Base-by-base conservation (phyloP, 2,329 filamentous ascomycete species). In the Aspergillus fischeri region DNA sequence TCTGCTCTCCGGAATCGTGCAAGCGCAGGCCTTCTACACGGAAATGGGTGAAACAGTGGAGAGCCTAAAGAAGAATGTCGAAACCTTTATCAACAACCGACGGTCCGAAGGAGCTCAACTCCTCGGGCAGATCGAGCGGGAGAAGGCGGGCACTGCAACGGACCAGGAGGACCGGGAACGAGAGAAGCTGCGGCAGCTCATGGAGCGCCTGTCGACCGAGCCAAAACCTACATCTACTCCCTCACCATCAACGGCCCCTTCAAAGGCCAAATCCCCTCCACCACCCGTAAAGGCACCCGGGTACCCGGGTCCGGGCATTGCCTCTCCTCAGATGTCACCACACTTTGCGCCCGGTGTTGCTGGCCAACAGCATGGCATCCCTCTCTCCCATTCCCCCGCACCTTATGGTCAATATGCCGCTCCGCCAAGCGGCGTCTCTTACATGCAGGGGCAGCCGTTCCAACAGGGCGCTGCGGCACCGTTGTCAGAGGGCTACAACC, bases 1-100 rank as follows among this genome's bases (percentile, higher is more conserved):
- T 66, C 83, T 99, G 11, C 86, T 90, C 62, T 89, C 92, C 8
- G 94, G 94, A 1, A 80, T 99, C 4, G 84, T 89, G 67, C 88
- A 92, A 63, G 94, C 95, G 6, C 92, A 94, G 75, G 87, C 87
- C 54, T 99, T 96, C 84, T 99, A 99, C 71, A 83, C 84, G 3
- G 94, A 97, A 72, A 99, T 97, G 92, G 89, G 88, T 66, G 92
- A 97, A 62, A 97, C 92, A 0, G 91, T 95, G 0, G 90, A 93
- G 63, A 96, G 90, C 70, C 79, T 97, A 44, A 86, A 92, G 67
- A 94, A 96, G 82, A 99, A 99, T 67, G 94, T 99, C 1, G 93
- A 97, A 63, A 90, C 89, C 0, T 99, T 99, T 75, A 92, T 99
- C 63, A 95, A 92, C 78, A 99, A 99, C 73, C 85, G 94, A 52